Conservation (phyloP, 1,139 yeast genomes). For the Suhomyces terraborum region DNA sequence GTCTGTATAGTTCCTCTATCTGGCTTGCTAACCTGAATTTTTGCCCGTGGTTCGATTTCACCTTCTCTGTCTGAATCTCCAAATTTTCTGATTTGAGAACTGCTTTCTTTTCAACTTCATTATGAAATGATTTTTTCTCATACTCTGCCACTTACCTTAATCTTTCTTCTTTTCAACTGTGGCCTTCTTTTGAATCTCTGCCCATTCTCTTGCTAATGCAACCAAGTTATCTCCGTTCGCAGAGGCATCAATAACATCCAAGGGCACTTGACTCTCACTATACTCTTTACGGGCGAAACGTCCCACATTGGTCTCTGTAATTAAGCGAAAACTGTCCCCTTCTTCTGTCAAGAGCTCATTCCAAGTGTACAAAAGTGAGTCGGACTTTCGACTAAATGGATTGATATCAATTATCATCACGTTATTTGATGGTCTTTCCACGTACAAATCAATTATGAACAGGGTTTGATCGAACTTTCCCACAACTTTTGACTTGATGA, state of each 20-base stretch:
- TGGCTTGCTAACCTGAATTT: no score
- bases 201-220: constrained; percentile 66
- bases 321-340: constrained; percentile 55
- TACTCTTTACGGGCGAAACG: constrained; percentile 80
- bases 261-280: constrained; percentile 88
- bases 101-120: no score
- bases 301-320: constrained; percentile 66
- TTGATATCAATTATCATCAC: constrained; percentile 80
- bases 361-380: constrained; percentile 81
- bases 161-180: neutral
- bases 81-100: no score
- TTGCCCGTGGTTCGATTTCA: no score
- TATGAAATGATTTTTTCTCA: neutral
- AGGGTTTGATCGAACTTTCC: constrained; percentile 36
- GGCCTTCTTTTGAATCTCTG: constrained; percentile 6
- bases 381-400: constrained; percentile 79
- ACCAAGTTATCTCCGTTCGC: constrained; percentile 62
- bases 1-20: no score
- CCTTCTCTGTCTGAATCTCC: no score
- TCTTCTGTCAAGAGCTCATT: constrained; percentile 58
- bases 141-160: neutral
- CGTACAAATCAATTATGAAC: constrained; percentile 76
- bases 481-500: constrained; percentile 50
- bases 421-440: constrained; percentile 70
- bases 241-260: constrained; percentile 85